Evolutionary conservation across 257 asterid genomes (phyloP).

Genomic region (Prunella vulgaris): DNA sequence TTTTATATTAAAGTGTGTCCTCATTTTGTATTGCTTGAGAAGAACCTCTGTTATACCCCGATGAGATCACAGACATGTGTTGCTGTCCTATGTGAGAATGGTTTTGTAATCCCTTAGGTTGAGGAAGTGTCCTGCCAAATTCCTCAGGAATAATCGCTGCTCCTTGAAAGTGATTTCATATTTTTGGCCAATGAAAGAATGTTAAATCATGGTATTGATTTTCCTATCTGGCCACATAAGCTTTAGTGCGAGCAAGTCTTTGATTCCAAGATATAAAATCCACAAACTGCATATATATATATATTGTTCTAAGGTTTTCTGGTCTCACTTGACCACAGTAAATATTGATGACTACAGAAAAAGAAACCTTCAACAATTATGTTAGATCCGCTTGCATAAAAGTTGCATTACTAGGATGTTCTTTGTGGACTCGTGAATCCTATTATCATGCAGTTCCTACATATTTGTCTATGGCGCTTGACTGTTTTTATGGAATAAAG

Average conservation of each 20-base stretch:
- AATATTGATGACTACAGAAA: neutral
- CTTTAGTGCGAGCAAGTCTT: neutral
- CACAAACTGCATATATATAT: neutral
- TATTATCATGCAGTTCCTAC: neutral
- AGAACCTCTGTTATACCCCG: neutral
- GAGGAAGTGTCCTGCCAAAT: neutral
- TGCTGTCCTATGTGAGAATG: neutral
- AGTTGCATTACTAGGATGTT: neutral
- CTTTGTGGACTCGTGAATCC: neutral
- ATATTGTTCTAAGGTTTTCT: neutral
- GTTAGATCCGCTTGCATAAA: neutral
- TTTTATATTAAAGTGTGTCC: neutral
- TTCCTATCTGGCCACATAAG: neutral
- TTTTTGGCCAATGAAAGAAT: neutral
- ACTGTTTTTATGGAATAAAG: neutral
- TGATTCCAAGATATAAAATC: conserved; percentile 3
- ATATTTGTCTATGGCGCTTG: neutral
- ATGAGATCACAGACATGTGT: neutral
- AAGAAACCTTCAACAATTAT: neutral
- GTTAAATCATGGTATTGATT: neutral
- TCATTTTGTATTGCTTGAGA: neutral
- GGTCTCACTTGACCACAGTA: neutral
- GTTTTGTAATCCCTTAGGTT: neutral
- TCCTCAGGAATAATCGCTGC: neutral
- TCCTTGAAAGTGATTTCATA: neutral